These are phyloP conservation scores for Naematelia encephala DNA, from an alignment of 768 basidiomycete species.

Conservation along the genomic window DNA sequence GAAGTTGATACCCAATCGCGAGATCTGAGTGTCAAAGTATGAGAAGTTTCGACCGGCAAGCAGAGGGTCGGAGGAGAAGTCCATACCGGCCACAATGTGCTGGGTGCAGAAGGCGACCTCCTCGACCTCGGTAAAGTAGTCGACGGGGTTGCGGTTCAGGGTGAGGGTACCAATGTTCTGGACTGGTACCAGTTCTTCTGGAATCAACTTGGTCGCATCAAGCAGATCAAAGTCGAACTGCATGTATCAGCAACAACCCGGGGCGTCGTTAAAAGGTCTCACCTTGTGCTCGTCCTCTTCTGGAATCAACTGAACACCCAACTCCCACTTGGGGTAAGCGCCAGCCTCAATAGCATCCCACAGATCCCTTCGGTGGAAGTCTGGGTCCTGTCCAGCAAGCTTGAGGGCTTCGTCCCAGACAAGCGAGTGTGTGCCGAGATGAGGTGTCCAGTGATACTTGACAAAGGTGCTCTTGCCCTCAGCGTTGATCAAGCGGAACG, in stretches of 20 bases:
- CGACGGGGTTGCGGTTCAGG: conserved; percentile 53
- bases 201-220: conserved; percentile 84
- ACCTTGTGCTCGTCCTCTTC: conserved; percentile 66
- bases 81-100: conserved; percentile 56
- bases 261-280: not conserved
- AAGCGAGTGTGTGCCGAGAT: conserved; percentile 77
- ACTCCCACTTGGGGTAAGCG: conserved; percentile 69
- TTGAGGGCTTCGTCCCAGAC: conserved; percentile 90
- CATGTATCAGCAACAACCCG: conserved; percentile 2
- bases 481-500: conserved; percentile 69
- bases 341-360: conserved; percentile 75
- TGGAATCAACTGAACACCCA: conserved; percentile 70
- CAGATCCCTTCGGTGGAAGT: conserved; percentile 83
- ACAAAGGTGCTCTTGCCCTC: conserved; percentile 71
- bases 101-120: conserved; percentile 83
- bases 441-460: conserved; percentile 83
- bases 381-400: conserved; percentile 72
- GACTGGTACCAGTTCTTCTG: conserved; percentile 74
- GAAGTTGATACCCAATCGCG: conserved; percentile 74
- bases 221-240: conserved; percentile 79
- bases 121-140: conserved; percentile 79
- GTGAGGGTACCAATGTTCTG: conserved; percentile 70
- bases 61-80: conserved; percentile 52
- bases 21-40: conserved; percentile 66
- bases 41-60: conserved; percentile 70